phyloP scores from a whole-genome alignment of 495 filamentous ascomycete genomes.

The Chlorociboria aeruginascens region DNA sequence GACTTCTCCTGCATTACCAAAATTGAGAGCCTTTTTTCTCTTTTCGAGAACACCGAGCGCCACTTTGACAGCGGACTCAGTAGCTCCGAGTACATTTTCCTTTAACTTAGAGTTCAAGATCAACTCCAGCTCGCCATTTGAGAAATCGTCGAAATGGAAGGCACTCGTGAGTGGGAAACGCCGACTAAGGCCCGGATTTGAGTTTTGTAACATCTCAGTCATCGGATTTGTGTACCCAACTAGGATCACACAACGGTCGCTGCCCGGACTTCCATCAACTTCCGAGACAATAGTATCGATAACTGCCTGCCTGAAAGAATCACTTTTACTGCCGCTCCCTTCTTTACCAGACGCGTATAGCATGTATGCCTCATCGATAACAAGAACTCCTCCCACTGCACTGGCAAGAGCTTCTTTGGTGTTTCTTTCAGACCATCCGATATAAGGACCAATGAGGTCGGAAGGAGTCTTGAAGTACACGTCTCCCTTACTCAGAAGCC shows the following conservation, averaged over 20 bases:
- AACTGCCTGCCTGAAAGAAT: constrained; percentile 50
- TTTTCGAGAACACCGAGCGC: constrained; percentile 29
- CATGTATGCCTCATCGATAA: constrained; percentile 59
- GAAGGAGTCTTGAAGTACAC: constrained; percentile 52
- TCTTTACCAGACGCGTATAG: too few relatives aligned
- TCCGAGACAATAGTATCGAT: constrained; percentile 74
- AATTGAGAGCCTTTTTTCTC: constrained; percentile 32
- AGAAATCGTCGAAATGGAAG: constrained; percentile 63
- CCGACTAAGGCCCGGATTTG: constrained; percentile 60
- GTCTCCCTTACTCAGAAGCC: constrained; percentile 49
- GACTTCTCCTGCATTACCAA: constrained; percentile 42
- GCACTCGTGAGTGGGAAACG: constrained; percentile 53
- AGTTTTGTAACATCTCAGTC: constrained; percentile 64
- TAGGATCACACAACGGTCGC: constrained; percentile 68
- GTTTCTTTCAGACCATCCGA: constrained; percentile 57
- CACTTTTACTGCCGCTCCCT: constrained; percentile 18
- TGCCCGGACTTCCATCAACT: constrained; percentile 60
- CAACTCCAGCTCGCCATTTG: constrained; percentile 36
- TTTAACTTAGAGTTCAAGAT: constrained; percentile 50
- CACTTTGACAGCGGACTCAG: constrained; percentile 26
- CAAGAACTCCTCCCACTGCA: constrained; percentile 57
- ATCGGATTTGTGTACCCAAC: constrained; percentile 67
- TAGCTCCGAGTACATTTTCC: constrained; percentile 29
- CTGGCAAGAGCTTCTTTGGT: constrained; percentile 60
- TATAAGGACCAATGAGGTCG: constrained; percentile 52